Conservation (phyloP, 306 rosid species). For the Begonia loranthoides region DNA sequence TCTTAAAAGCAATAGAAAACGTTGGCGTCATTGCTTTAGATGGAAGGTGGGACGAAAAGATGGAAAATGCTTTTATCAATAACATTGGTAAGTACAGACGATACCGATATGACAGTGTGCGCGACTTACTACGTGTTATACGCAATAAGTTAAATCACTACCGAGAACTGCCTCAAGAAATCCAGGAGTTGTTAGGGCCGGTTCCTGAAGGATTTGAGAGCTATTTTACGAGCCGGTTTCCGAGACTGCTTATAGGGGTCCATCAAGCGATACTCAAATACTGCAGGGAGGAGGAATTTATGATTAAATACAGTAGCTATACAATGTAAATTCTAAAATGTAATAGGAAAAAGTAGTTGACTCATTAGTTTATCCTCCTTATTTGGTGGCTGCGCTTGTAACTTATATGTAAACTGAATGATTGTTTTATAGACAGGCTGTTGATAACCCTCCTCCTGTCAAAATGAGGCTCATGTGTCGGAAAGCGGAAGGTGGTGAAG, state of each 20-base stretch:
- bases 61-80: slow-evolving; percentile 48
- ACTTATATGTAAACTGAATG: no score
- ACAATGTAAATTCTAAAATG: no score
- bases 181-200: slow-evolving; percentile 48
- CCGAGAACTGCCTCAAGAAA: slow-evolving; percentile 61
- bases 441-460: no score
- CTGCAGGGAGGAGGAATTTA: slow-evolving; percentile 24
- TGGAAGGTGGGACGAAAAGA: slow-evolving; percentile 58
- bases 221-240: slow-evolving; percentile 36
- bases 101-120: slow-evolving; percentile 59
- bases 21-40: slow-evolving; percentile 39
- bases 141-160: slow-evolving; percentile 79
- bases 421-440: no score
- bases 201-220: slow-evolving; percentile 27
- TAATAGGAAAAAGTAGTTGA: no score
- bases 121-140: slow-evolving; percentile 71
- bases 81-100: slow-evolving; percentile 60
- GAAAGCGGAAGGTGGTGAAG: no score
- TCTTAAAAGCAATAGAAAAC: slow-evolving; percentile 46
- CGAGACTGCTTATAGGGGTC: slow-evolving; percentile 30
- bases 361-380: no score
- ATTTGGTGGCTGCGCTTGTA: no score
- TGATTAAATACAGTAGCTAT: no score
- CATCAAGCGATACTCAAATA: slow-evolving; percentile 16
- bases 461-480: no score